Percentiles rank a stretch among this genome's conserved stretches.
Conservation (phyloP, 495 filamentous ascomycete species). For the Pyrenula massariospora region DNA sequence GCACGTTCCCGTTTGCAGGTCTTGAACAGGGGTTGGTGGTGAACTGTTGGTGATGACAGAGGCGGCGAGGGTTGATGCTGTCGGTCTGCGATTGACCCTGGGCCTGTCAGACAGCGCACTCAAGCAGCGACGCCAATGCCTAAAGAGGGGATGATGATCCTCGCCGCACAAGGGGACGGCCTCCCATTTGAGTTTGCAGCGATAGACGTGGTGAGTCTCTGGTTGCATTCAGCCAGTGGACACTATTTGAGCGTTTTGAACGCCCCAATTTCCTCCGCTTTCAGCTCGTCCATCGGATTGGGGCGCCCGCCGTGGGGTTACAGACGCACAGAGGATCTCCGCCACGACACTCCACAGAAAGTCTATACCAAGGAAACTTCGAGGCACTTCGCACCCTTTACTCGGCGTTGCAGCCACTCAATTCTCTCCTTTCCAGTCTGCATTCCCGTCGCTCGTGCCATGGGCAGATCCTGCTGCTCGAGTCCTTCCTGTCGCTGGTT, state of each 20-base stretch:
- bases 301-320: not conserved
- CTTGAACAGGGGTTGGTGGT: not conserved
- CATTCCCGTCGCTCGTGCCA: not conserved
- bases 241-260: not conserved
- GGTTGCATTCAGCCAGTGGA: too few species aligned
- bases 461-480: too few species aligned
- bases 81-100: too few species aligned
- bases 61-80: too few species aligned
- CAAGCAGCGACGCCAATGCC: too few species aligned
- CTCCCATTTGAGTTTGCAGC: not conserved
- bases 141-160: not conserved
- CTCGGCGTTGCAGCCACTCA: not conserved
- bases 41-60: too few species aligned
- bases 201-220: too few species aligned
- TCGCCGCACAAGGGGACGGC: not conserved
- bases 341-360: not conserved
- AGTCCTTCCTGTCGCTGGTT: not conserved
- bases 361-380: not conserved
- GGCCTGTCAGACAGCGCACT: not conserved
- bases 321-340: not conserved
- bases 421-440: too few species aligned
- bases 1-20: not conserved
- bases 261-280: not conserved
- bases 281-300: not conserved
- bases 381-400: not conserved